Percentiles rank a stretch among this genome's conserved stretches.
Conservation (phyloP, 176 grass and related monocot species). For the Chrysopogon serrulatus region DNA sequence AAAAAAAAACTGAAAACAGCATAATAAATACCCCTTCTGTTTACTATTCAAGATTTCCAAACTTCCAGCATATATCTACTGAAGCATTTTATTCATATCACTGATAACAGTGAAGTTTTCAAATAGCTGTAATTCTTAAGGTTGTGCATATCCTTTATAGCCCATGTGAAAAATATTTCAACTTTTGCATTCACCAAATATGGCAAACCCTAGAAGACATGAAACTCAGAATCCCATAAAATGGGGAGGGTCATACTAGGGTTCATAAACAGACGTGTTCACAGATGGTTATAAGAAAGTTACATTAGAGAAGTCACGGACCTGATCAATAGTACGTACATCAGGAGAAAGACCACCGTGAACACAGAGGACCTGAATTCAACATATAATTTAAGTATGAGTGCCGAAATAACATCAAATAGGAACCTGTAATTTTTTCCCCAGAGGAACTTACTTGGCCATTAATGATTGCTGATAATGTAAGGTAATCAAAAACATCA, state of each 20-base stretch:
- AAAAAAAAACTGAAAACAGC: neutral
- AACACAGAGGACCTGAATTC: constrained; percentile 90
- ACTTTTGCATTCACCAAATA: neutral
- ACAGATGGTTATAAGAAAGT: neutral
- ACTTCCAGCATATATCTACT: neutral
- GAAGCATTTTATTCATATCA: neutral
- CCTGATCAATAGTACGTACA: constrained; percentile 95
- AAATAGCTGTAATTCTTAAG: neutral
- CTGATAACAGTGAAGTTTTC: neutral
- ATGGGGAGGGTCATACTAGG: neutral
- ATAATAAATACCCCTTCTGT: neutral
- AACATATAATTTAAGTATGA: constrained; percentile 29
- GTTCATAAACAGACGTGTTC: neutral
- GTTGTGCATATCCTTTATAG: neutral
- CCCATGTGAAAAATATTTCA: neutral
- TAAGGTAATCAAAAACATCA: constrained; percentile 99
- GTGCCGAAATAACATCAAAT: constrained; percentile 7
- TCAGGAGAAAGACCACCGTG: constrained; percentile 97
- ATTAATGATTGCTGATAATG: constrained; percentile 97
- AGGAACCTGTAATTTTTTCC: neutral
- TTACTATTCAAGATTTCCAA: neutral
- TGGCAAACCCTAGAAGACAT: neutral
- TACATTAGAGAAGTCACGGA: constrained; percentile 19
- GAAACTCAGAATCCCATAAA: neutral
- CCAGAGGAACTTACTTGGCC: constrained; percentile 60